phyloP scores from a whole-genome alignment of 192 early-diverging fungal genomes.

The Umbelopsis sp. region DNA sequence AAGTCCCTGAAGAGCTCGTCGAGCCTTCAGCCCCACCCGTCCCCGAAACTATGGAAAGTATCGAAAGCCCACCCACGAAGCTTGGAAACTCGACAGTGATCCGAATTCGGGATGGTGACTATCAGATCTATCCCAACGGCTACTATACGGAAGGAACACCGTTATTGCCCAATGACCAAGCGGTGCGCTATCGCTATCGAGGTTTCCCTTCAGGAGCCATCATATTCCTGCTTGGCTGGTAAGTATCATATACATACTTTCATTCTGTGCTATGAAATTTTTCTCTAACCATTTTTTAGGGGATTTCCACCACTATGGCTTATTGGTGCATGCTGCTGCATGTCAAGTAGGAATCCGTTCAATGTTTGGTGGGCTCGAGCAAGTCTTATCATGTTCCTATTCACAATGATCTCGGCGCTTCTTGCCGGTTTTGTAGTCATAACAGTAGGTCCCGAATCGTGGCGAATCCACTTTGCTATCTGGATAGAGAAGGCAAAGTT shows the following conservation, averaged over 20 bases:
- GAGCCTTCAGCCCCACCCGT: slow-evolving; percentile 3
- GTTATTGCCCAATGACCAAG: background rate
- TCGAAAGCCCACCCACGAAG: background rate
- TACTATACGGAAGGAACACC: background rate
- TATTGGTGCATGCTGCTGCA: slow-evolving; percentile 23
- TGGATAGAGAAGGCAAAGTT: slow-evolving; percentile 2
- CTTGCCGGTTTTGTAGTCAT: background rate
- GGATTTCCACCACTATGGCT: slow-evolving; percentile 21
- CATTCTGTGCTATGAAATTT: background rate
- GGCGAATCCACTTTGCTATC: background rate
- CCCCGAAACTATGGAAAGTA: background rate
- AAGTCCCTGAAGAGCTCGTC: background rate
- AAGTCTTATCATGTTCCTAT: slow-evolving; percentile 8
- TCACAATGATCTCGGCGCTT: slow-evolving; percentile 2
- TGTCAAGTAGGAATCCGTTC: slow-evolving; percentile 5
- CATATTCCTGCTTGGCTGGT: slow-evolving; percentile 21
- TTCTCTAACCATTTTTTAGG: background rate
- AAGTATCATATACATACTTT: background rate
- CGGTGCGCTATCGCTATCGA: background rate
- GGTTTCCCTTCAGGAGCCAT: slow-evolving; percentile 20
- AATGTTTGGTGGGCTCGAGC: slow-evolving; percentile 22
- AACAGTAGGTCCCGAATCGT: background rate
- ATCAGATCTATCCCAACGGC: background rate
- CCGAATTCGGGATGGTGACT: background rate
- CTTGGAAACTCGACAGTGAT: background rate